Conservation (phyloP, 306 rosid genomes). For the Begonia masoniana region DNA sequence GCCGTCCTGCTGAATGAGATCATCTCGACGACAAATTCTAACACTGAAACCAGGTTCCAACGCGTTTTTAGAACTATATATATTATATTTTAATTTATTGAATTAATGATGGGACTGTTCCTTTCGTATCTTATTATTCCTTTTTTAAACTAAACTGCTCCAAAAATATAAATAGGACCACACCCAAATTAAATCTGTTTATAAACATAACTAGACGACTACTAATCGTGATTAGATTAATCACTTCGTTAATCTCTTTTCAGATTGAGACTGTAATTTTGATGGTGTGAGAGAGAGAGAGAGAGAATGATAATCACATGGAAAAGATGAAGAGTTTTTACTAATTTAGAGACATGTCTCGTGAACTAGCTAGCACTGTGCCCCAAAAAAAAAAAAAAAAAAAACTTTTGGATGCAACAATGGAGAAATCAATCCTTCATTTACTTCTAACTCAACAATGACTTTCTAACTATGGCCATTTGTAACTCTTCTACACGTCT, state of each 20-base stretch:
- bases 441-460: neutral
- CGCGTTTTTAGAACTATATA: too few relatives aligned
- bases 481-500: too few relatives aligned
- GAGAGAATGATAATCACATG: conserved; percentile 19
- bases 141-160: conserved; percentile 5
- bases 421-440: neutral
- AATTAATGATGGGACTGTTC: neutral
- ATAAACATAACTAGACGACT: too few relatives aligned
- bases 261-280: neutral
- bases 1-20: too few relatives aligned
- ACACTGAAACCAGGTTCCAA: too few relatives aligned
- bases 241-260: neutral
- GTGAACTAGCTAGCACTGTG: conserved; percentile 7
- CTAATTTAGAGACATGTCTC: conserved; percentile 6
- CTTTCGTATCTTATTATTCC: neutral
- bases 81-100: too few relatives aligned
- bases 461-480: too few relatives aligned
- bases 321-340: conserved; percentile 10
- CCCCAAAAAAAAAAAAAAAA: neutral
- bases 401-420: neutral
- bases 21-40: too few relatives aligned
- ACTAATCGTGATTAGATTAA: neutral
- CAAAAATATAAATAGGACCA: conserved; percentile 2
- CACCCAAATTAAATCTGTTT: neutral
- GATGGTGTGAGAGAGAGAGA: too few relatives aligned